Conservation (phyloP, 2,329 filamentous ascomycete species). For the Rutstroemia sp. region DNA sequence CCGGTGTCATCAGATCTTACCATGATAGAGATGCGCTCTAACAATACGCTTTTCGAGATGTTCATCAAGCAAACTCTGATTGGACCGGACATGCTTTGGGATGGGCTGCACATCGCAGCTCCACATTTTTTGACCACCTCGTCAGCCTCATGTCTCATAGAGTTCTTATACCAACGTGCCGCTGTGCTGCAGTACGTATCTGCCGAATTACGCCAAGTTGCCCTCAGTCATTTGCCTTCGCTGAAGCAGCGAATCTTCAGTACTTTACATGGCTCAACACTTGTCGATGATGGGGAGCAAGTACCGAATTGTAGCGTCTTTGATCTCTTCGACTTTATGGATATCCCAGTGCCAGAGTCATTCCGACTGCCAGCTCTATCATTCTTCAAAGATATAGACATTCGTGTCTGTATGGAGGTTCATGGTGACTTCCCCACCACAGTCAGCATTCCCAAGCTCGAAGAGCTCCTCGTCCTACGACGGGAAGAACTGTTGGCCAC, state of each 20-base stretch:
- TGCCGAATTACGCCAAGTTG: constrained; percentile 73
- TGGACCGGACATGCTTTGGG: constrained; percentile 63
- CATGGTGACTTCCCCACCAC: constrained; percentile 49
- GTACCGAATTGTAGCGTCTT: constrained; percentile 70
- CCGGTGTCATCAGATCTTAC: constrained; percentile 68
- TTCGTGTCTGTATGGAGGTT: constrained; percentile 55
- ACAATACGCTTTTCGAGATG: constrained; percentile 73
- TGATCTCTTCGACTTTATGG: constrained; percentile 87
- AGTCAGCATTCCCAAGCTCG: constrained; percentile 64
- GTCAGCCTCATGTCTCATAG: constrained; percentile 30
- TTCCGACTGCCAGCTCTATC: constrained; percentile 48
- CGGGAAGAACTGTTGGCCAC: constrained; percentile 51
- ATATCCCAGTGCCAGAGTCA: constrained; percentile 45
- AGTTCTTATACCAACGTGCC: constrained; percentile 72
- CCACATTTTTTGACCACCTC: constrained; percentile 59
- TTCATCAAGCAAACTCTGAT: constrained; percentile 67
- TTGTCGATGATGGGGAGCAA: constrained; percentile 57
- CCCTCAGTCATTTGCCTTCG: constrained; percentile 61
- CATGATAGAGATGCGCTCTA: constrained; percentile 70
- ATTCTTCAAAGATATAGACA: constrained; percentile 59
- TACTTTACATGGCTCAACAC: constrained; percentile 70
- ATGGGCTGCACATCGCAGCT: constrained; percentile 52
- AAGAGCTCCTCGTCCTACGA: constrained; percentile 66
- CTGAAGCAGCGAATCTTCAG: constrained; percentile 62
- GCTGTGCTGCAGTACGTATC: constrained; percentile 79